phyloP scores from a whole-genome alignment of 1,284 basidiomycete species.

The Cryptococcus maquisensis region DNA sequence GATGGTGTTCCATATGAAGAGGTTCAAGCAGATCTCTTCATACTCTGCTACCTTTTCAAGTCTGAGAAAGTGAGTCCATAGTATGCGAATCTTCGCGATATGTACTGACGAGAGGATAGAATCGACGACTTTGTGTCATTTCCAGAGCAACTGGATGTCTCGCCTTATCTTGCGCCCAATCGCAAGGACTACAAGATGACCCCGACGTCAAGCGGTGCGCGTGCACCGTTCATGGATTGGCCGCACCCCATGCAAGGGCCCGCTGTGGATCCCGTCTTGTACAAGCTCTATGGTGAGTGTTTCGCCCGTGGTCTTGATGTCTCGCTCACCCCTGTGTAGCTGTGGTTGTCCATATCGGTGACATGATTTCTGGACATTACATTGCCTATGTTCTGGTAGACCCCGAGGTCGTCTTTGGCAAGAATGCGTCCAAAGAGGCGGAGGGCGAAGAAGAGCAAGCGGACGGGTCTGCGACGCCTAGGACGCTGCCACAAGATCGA shows the following conservation, averaged over 20 bases:
- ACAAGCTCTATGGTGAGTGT: slow-evolving; percentile 44
- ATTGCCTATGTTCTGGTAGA: slow-evolving; percentile 59
- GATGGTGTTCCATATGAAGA: slow-evolving; percentile 85
- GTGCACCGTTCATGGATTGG: slow-evolving; percentile 48
- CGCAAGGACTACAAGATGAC: slow-evolving; percentile 45
- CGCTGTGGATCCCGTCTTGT: slow-evolving; percentile 37
- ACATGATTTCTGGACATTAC: slow-evolving; percentile 83
- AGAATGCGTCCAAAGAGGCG: background rate
- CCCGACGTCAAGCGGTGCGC: slow-evolving; percentile 28
- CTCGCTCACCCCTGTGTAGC: slow-evolving; percentile 47
- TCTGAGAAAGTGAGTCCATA: slow-evolving; percentile 41
- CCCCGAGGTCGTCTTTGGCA: slow-evolving; percentile 34
- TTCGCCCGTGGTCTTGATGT: background rate
- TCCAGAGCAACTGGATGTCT: slow-evolving; percentile 76
- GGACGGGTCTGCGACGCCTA: background rate
- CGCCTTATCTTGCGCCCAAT: slow-evolving; percentile 77
- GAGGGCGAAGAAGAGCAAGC: background rate
- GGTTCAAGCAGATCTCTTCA: slow-evolving; percentile 70
- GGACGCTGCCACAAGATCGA: background rate
- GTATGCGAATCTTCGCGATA: slow-evolving; percentile 48
- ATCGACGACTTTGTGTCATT: slow-evolving; percentile 82
- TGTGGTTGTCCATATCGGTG: slow-evolving; percentile 83
- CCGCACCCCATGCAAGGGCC: slow-evolving; percentile 39
- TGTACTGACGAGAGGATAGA: background rate
- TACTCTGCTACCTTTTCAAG: slow-evolving; percentile 38